Conservation (phyloP, 2,329 filamentous ascomycete genomes). For the Alternaria conjuncta region DNA sequence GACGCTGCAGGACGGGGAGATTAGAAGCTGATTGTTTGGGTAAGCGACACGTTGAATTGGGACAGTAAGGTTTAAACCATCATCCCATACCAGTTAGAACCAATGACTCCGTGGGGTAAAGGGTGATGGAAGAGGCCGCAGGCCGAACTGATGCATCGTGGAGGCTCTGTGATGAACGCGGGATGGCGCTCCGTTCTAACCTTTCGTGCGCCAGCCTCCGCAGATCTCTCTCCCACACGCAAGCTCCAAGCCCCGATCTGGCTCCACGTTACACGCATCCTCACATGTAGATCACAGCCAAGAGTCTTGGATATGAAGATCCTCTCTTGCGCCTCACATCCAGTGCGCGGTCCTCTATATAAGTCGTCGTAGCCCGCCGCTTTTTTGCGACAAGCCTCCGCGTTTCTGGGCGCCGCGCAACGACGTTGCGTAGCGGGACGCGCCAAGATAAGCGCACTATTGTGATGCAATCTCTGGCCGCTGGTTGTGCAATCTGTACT, state of each 20-base stretch:
- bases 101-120: not conserved
- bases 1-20: not conserved
- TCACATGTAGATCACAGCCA: slow-evolving; percentile 9
- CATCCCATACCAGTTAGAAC: not conserved
- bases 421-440: slow-evolving; percentile 6
- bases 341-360: slow-evolving; percentile 4
- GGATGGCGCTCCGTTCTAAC: slow-evolving; percentile 9
- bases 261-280: slow-evolving; percentile 2
- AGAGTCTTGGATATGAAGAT: slow-evolving; percentile 14
- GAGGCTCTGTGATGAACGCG: slow-evolving; percentile 7
- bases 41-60: not conserved
- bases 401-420: slow-evolving; percentile 17
- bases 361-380: not conserved
- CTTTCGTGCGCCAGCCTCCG: slow-evolving; percentile 5
- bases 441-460: slow-evolving; percentile 9
- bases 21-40: not conserved
- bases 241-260: slow-evolving; percentile 2
- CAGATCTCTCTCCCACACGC: slow-evolving; percentile 3
- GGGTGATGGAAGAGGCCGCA: not conserved
- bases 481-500: slow-evolving; percentile 3
- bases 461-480: slow-evolving; percentile 6
- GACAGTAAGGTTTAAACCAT: slow-evolving; percentile 1
- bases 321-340: slow-evolving; percentile 7
- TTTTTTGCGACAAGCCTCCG: slow-evolving; percentile 20
- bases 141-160: slow-evolving; percentile 1